Base-by-base conservation (phyloP, 495 filamentous ascomycete species). In the Aspergillus bridgeri region DNA sequence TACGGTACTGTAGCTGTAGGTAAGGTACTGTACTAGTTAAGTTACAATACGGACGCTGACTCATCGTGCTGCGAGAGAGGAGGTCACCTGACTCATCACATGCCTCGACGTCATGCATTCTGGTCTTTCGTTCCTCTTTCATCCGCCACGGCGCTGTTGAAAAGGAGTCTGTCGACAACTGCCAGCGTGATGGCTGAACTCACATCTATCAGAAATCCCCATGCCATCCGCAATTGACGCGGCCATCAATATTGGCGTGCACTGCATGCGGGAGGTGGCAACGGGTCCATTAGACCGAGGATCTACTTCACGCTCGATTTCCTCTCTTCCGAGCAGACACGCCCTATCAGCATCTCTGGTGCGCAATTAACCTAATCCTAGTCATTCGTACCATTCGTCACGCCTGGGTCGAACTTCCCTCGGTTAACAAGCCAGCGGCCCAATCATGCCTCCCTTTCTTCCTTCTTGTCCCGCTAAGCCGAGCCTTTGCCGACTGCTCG, bases 241-340 rank as follows among this genome's bases (percentile, higher is more conserved):
- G n/a, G 6, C 44, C 5, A 46, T 19, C 6, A n/a, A 19, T 2
- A 19, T 46, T 4, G 5, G 2, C 7, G 44, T 13, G 44, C 5
- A n/a, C 4, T 22, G n/a, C 18, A 22, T 46, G 44, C 9, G 9
- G 19, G 13, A 13, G 11, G 18, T 22, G 44, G 21, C n/a, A 22
- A 22, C 17, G 4, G n/a, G 57, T 60, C 71, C 73, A 64, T 76
- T 76, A 70, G 71, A 72, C 73, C 73, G 73, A 76, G 73, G 73
- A 76, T 72, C 73, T 64, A 45, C 51, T 48, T 53, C 53, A 44
- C 57, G 60, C 60, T 63, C 70, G 58, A 70, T 73, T 76, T 46
- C 73, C 73, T 73, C 67, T 75, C 65, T 76, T 63, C 73, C 71
- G 72, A 76, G 66, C 46, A n/a, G 15, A 49, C 25, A 65, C 21